Conservation (phyloP, 164 flowering plant species). For the Magnolia kwangsiensis region DNA sequence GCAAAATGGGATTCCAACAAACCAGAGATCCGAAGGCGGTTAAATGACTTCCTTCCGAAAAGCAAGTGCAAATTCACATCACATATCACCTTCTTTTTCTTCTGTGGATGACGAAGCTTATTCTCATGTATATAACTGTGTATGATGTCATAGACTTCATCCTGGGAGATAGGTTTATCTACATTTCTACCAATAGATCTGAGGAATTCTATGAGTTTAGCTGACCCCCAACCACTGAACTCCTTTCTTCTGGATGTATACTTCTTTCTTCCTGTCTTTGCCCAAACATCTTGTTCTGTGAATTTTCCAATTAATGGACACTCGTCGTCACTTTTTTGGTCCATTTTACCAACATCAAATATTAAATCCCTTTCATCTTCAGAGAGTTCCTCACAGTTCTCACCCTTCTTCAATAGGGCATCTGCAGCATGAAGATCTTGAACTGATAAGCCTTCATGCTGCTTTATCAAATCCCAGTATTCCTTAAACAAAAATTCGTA, state of each 20-base stretch:
- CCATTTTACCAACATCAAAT: slow-evolving; percentile 31
- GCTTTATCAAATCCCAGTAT: slow-evolving; percentile 58
- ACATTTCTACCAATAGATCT: slow-evolving; percentile 49
- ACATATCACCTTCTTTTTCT: slow-evolving; percentile 51
- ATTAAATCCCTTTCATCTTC: slow-evolving; percentile 2
- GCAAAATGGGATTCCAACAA: slow-evolving; percentile 52
- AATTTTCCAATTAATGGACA: slow-evolving; percentile 15
- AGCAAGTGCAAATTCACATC: slow-evolving; percentile 42
- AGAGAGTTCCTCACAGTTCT: slow-evolving; percentile 3
- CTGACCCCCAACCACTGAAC: slow-evolving; percentile 82
- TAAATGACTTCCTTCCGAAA: slow-evolving; percentile 45
- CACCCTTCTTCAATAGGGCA: slow-evolving; percentile 32
- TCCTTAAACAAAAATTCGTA: slow-evolving; percentile 53
- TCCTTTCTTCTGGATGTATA: slow-evolving; percentile 33
- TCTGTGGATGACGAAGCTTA: slow-evolving; percentile 41
- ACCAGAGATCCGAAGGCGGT: slow-evolving; percentile 31
- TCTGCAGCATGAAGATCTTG: slow-evolving; percentile 42
- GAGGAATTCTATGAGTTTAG: slow-evolving; percentile 52
- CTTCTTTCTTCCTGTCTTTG: slow-evolving; percentile 15
- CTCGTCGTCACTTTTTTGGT: slow-evolving; percentile 9
- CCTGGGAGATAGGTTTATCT: slow-evolving; percentile 33
- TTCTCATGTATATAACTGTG: slow-evolving; percentile 43
- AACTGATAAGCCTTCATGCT: slow-evolving; percentile 38
- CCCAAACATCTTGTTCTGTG: slow-evolving; percentile 4
- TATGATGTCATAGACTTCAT: slow-evolving; percentile 48